Base-by-base conservation (phyloP, 306 rosid species). In the Ceratonia siliqua region DNA sequence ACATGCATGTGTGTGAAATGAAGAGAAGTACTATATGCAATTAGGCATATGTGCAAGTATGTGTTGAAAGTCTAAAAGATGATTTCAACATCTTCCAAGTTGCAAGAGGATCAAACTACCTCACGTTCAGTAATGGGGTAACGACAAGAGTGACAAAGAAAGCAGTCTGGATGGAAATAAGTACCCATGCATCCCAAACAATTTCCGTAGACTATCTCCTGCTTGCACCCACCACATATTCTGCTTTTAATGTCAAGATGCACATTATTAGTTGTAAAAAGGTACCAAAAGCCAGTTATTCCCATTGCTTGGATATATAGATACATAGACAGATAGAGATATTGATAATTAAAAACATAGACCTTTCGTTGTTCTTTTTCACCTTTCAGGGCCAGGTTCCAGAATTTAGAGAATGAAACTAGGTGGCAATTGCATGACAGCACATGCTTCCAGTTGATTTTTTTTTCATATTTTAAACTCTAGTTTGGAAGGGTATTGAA, bases 111-210 rank as follows among this genome's bases (percentile, higher is more conserved):
- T 66, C 59, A 67, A 70, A 64, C 52, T 87, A 94, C 99, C 99
- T 95, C 99, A 13, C 86, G 89, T 82, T 92, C 98, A 24, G 93
- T 86, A 66, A 95, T 95, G 22, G 99, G 97, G 64, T 53, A 72
- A 35, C 84, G 69, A 64, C 99, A 95, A 48, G 92, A 85, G 72
- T 81, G 88, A 71, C 99, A 95, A 30, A 91, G 41, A 80, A 95
- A 92, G 84, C 99, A 95, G 15, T 81, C 88, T 9, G 98, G 99
- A 78, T 95, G 99, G 58, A 83, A 95, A 85, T 66, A 89, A 36
- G 81, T 82, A 61, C 86, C 93, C 92, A 89, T 88, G 87, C 92
- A 95, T 22, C 86, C 89, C 76, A 95, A 74, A 83, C 89, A 95
- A 82, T 87, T 92, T 20, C 94, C 98, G 17, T 79, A 75, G 22